These are phyloP conservation scores for Suhomyces canberraensis DNA, from an alignment of 805 yeast species.

Conservation along the genomic window DNA sequence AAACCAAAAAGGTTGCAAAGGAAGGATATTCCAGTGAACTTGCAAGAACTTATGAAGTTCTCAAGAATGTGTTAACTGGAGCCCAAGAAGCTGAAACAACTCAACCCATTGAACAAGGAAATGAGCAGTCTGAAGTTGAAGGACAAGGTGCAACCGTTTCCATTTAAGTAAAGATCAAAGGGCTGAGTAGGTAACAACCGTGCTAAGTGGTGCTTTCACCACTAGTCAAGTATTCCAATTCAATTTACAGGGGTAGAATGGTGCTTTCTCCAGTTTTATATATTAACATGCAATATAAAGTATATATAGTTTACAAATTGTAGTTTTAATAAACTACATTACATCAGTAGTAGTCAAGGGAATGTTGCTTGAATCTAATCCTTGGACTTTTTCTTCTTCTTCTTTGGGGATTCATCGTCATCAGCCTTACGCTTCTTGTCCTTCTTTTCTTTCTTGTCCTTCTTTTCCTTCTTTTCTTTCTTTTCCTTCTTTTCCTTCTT, in stretches of 20 bases:
- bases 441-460: slow-evolving; percentile 36
- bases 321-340: not conserved
- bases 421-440: slow-evolving; percentile 38
- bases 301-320: slow-evolving; percentile 22
- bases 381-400: slow-evolving; percentile 47
- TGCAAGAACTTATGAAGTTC: slow-evolving; percentile 46
- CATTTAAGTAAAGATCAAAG: no score
- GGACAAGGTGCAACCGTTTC: no score
- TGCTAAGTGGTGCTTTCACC: no score
- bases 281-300: slow-evolving; percentile 26
- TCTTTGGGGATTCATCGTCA: slow-evolving; percentile 37
- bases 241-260: no score
- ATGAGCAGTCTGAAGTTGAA: no score
- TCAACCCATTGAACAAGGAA: no score
- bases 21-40: slow-evolving; percentile 55
- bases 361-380: slow-evolving; percentile 21
- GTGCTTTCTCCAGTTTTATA: slow-evolving; percentile 6
- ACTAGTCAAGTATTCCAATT: no score
- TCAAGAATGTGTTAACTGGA: slow-evolving; percentile 37
- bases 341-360: not conserved
- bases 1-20: slow-evolving; percentile 37
- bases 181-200: no score
- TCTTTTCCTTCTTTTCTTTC: slow-evolving; percentile 31
- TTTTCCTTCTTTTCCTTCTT: slow-evolving; percentile 34
- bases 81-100: slow-evolving; percentile 20